Conservation (phyloP, 2,329 filamentous ascomycete species). For the Lecanoromycetidae sp. region DNA sequence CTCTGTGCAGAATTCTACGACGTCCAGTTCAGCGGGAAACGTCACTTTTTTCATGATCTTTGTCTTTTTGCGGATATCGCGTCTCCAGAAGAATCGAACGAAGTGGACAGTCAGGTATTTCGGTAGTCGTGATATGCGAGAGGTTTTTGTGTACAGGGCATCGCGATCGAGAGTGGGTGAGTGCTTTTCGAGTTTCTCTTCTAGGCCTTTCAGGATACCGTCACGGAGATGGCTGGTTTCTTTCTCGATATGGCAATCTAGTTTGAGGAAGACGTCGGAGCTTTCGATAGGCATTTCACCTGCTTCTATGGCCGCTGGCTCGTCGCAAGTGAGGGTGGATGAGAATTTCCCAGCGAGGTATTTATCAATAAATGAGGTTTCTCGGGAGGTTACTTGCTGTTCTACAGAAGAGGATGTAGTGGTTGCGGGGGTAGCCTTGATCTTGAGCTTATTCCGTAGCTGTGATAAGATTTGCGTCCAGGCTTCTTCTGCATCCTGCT, state of each 20-base stretch:
- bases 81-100: constrained; percentile 96
- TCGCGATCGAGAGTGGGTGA: constrained; percentile 67
- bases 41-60: constrained; percentile 99
- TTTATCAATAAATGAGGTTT: constrained; percentile 70
- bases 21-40: constrained; percentile 85
- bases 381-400: constrained; percentile 28
- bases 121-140: constrained; percentile 77
- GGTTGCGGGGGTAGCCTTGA: constrained; percentile 34
- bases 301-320: constrained; percentile 59
- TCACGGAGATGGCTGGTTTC: constrained; percentile 84
- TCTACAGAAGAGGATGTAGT: constrained; percentile 22
- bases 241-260: constrained; percentile 87
- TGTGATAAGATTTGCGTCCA: constrained; percentile 92
- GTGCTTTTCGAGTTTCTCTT: constrained; percentile 82
- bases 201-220: constrained; percentile 68
- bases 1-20: constrained; percentile 90
- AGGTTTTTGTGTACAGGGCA: constrained; percentile 77
- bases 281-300: constrained; percentile 58
- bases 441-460: constrained; percentile 62
- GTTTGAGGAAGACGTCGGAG: constrained; percentile 72
- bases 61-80: constrained; percentile 90
- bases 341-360: constrained; percentile 79
- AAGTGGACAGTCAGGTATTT: constrained; percentile 97
- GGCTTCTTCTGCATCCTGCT: constrained; percentile 96
- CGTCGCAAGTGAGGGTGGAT: constrained; percentile 70